Evolutionary conservation across 1,284 basidiomycete species (phyloP), one percentile per base, ranked within the genome.

Genomic region (Spongispora temasekensis): DNA sequence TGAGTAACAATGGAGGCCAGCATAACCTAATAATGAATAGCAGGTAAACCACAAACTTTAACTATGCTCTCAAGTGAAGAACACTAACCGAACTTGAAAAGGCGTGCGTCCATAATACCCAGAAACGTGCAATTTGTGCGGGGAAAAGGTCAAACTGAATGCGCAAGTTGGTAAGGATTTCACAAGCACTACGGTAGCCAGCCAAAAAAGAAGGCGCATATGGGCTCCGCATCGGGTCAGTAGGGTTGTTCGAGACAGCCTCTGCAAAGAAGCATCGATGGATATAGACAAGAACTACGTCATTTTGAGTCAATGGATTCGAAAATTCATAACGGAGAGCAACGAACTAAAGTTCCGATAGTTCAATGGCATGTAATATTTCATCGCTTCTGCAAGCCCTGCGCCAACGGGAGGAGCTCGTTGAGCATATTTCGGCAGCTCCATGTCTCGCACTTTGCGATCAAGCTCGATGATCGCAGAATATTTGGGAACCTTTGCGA

Each of bases 211-310:
- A 87, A 3, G 86, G 85, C 8, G 85, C 87, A 64, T 85, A 89
- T 58, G 77, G 81, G 61, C 83, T 85, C 69, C 81, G 83, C 71
- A 89, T 81, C 28, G 87, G 86, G 67, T 89, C 82, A 5, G 71
- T 68, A 5, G 87, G 82, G 59, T 81, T 79, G 46, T 81, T 86
- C 25, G 78, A 77, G 37, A 89, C 77, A 5, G 86, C 87, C 67
- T 87, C 84, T 4, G 85, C 83, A 63, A 88, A 88, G 75, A 87
- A 88, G 64, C 84, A 84, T 15, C 87, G 85, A 68, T 89, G 87
- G 52, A 89, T 81, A 65, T 89, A 88, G 12, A 88, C 74, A 23
- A 89, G 76, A 17, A 84, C 87, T 89, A 61, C 0, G 15, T 55
- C n/a, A 4, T 44, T 51, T 30, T 61, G 30, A n/a, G 51, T 66